Evolutionary conservation across 2,329 filamentous ascomycete species (phyloP), one percentile per base, ranked within the genome.

Genomic region (Hyphodiscus sp.): DNA sequence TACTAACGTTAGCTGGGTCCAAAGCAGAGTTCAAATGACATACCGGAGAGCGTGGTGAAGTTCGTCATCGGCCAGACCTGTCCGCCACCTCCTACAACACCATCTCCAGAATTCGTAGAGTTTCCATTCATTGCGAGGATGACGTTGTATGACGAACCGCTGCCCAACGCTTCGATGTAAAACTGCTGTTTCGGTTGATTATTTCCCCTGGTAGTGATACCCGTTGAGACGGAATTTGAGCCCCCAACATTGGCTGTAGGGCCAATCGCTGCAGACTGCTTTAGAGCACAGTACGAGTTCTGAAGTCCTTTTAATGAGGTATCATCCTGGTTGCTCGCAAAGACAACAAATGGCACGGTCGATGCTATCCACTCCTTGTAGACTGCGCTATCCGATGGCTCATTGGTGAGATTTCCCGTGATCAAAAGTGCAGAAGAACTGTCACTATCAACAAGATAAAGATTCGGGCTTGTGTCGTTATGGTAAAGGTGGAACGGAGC

Each of bases 391-490:
- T 73, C 72, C 0, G 74, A 63, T 3, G 72, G 63, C 7, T 73
- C 69, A 7, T 73, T 65, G 0, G 86, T 91, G 47, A 91, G 71
- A 62, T 91, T 86, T 50, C 83, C 78, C 0, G 91, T 95, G 45
- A 87, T 85, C 43, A 99, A 76, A 23, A 99, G 75, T 1, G 89
- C 87, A 2, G 89, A 85, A 29, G 78, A 79, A 44, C 82, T 85
- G 69, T 97, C 94, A 20, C 89, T 90, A 65, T 97, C 94, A 50
- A 96, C 82, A 71, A 91, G 87, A 62, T 83, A 80, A 8, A 96
- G 75, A 68, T 58, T 77, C 70, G 59, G 47, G 49, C 65, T 57
- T 11, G 58, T 50, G 29, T 42, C 53, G 48, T 62, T 82, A 74
- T 63, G 57, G 62, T 81, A 88, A 38, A 72, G 76, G 70, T 95